Percentiles rank a stretch among this genome's conserved stretches.
phyloP scores from a whole-genome alignment of 176 grass and related monocot species.

The Zizania latifolia region DNA sequence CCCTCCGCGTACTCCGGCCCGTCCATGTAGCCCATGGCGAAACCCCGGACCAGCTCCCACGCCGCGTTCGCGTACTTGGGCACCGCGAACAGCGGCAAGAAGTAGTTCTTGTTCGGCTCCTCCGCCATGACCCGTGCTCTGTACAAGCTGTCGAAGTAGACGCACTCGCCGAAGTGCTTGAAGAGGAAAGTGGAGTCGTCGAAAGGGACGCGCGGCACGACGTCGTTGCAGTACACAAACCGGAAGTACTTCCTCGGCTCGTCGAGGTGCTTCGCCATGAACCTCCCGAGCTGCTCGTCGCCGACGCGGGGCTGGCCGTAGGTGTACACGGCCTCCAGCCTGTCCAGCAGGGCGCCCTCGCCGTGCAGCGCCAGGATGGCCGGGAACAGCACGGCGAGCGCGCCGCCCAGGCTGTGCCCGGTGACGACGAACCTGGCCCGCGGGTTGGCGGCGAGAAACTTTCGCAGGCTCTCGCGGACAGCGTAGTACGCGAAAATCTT shows the following conservation, averaged over 20 bases:
- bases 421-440: constrained; percentile 57
- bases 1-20: constrained; percentile 60
- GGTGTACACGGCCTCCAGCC: constrained; percentile 62
- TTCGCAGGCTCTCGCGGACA: constrained; percentile 44
- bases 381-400: constrained; percentile 66
- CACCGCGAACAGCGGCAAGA: constrained; percentile 45
- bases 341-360: constrained; percentile 23
- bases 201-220: constrained; percentile 70
- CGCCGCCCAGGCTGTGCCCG: constrained; percentile 79
- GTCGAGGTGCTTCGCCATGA: constrained; percentile 27
- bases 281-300: constrained; percentile 40
- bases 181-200: constrained; percentile 56
- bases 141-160: constrained; percentile 69
- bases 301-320: constrained; percentile 80
- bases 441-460: constrained; percentile 24
- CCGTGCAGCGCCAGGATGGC: constrained; percentile 47
- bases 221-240: constrained; percentile 77
- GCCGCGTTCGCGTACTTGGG: constrained; percentile 59
- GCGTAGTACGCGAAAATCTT: constrained; percentile 57
- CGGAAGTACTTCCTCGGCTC: constrained; percentile 39
- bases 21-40: constrained; percentile 31
- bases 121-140: constrained; percentile 5
- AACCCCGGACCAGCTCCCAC: constrained; percentile 57
- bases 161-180: constrained; percentile 55
- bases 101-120: constrained; percentile 87